phyloP scores from a whole-genome alignment of 108 stramenopile species.

The Skeletonema grethae region DNA sequence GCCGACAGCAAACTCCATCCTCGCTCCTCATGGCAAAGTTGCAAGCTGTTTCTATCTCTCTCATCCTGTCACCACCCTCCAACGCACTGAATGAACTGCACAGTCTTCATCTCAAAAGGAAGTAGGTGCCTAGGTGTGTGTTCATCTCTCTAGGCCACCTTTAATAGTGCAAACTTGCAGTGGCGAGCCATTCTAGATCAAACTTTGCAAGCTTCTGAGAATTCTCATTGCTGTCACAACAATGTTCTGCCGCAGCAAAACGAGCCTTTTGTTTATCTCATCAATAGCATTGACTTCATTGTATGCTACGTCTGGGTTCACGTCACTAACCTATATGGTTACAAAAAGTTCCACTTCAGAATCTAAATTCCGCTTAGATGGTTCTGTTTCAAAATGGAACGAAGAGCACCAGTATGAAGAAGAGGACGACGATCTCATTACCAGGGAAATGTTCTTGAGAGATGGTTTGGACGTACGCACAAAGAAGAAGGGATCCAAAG shows the following conservation, averaged over 20 bases:
- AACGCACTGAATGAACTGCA: no score
- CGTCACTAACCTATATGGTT: not conserved
- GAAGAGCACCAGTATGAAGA: slow-evolving; percentile 49
- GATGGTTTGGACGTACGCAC: slow-evolving; percentile 46
- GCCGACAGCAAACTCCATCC: no score
- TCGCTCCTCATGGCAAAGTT: no score
- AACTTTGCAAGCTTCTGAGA: not conserved
- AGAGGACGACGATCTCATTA: slow-evolving; percentile 48
- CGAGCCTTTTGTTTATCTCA: not conserved
- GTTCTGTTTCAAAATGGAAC: slow-evolving; percentile 50
- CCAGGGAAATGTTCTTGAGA: slow-evolving; percentile 53
- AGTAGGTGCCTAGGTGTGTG: no score
- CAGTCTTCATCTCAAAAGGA: no score
- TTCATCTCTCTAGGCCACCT: not conserved
- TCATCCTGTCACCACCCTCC: no score
- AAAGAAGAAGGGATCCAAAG: slow-evolving; percentile 45
- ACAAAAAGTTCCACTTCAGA: not conserved
- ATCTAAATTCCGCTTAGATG: not conserved
- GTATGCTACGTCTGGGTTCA: not conserved
- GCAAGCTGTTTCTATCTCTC: no score
- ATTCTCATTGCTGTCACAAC: slow-evolving; percentile 1
- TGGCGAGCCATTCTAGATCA: not conserved
- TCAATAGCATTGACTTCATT: not conserved
- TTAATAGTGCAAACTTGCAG: not conserved
- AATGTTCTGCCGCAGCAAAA: not conserved